Base-by-base conservation (phyloP, 164 flowering plant species). In the Liriodendron chinense region DNA sequence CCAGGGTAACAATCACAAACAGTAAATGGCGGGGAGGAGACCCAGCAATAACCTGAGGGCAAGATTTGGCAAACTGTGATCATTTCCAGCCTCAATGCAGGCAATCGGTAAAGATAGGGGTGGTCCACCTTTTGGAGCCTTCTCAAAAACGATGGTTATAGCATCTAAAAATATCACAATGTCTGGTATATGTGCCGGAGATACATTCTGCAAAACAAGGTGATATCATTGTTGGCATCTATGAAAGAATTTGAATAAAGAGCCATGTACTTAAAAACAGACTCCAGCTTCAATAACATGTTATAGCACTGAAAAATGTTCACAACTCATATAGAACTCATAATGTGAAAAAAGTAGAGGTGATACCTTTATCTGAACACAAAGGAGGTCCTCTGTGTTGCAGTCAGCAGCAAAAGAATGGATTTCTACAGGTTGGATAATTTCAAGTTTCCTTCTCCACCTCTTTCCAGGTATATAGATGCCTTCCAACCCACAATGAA, bases 371-470 rank as follows among this genome's bases (percentile, higher is more conserved):
- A 96, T 91, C 82, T 92, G 96, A 75, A 96, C 94, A 80, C 97
- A 92, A 23, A 96, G 88, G 83, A 94, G 91, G 83, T 96, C 98
- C 78, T 94, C 94, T 69, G 98, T 86, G 78, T 92, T 93, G 89
- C 97, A 92, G 78, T 94, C 92, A 77, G 96, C 90, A 66, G 93
- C 85, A 89, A 89, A 91, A 61, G 98, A 86, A 78, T 81, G 84
- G 64, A 96, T 91, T 76, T 94, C 94, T 65, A 94, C 85, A 71
- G 98, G 98, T 74, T 94, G 98, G 79, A 96, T 85, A 72, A 96
- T 89, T 84, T 96, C 93, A 75, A 94, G 81, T 86, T 92, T 89
- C 81, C 89, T 89, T 83, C 90, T 89, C 98, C 99, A 96, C 85
- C 97, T 88, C 83, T 90, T 84, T 49, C 99, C 98, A 14, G 99